Evolutionary conservation across 2,329 filamentous ascomycete species (phyloP).

Genomic region (Coleophoma cylindrospora): DNA sequence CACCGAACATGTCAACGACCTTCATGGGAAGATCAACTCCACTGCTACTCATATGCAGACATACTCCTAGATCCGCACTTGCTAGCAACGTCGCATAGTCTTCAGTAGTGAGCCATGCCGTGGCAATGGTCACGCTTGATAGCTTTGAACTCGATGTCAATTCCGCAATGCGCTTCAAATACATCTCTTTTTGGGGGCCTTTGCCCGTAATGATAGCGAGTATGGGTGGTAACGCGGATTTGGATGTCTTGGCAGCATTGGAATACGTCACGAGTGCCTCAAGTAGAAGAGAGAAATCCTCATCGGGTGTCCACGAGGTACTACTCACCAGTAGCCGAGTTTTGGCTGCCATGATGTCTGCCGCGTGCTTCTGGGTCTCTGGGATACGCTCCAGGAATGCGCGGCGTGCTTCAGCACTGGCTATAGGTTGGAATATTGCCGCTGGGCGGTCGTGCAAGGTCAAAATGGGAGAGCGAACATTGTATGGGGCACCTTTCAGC

Average conservation of each 20-base stretch:
- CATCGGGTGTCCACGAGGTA: slow-evolving; percentile 95
- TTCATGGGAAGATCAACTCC: slow-evolving; percentile 98
- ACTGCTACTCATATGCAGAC: slow-evolving; percentile 86
- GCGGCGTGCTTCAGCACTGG: slow-evolving; percentile 37
- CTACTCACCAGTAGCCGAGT: slow-evolving; percentile 79
- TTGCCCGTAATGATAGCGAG: slow-evolving; percentile 92
- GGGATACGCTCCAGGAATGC: slow-evolving; percentile 61
- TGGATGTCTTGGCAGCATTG: slow-evolving; percentile 33
- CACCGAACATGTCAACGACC: slow-evolving; percentile 98
- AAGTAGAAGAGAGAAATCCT: slow-evolving; percentile 87
- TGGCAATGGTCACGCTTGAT: slow-evolving; percentile 65
- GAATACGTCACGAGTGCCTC: slow-evolving; percentile 77
- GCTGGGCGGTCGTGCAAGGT: slow-evolving; percentile 86
- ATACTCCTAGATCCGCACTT: slow-evolving; percentile 83
- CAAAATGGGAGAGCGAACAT: slow-evolving; percentile 58
- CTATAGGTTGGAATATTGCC: slow-evolving; percentile 70
- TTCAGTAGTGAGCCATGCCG: slow-evolving; percentile 77
- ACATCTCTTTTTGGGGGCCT: slow-evolving; percentile 76
- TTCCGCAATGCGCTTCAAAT: slow-evolving; percentile 58
- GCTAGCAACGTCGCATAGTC: slow-evolving; percentile 84
- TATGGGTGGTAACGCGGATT: slow-evolving; percentile 48
- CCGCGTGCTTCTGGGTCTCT: slow-evolving; percentile 55
- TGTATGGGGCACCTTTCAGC: slow-evolving; percentile 58
- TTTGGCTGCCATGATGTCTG: slow-evolving; percentile 51
- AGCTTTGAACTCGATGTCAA: slow-evolving; percentile 61